These are phyloP conservation scores for Plasmodium relictum DNA, from an alignment of 169 alveolate genomes.

Conservation along the genomic window DNA sequence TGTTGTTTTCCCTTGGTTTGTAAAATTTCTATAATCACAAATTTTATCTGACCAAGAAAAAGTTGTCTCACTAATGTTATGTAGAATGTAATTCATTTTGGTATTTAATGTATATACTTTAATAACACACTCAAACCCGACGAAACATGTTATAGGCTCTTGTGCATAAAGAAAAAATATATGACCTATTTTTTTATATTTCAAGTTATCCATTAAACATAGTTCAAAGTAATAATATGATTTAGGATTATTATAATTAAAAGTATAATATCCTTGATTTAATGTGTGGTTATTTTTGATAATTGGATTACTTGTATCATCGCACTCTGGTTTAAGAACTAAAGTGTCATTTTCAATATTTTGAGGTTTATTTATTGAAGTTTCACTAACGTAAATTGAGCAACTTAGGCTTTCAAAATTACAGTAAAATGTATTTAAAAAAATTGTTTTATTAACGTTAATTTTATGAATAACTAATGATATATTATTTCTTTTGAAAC, in stretches of 20 bases:
- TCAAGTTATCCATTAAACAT: slow-evolving; percentile 23
- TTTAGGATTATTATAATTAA: slow-evolving; percentile 26
- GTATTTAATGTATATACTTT: slow-evolving; percentile 14
- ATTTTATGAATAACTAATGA: slow-evolving; percentile 22
- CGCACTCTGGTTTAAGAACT: slow-evolving; percentile 43
- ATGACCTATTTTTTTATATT: slow-evolving; percentile 36
- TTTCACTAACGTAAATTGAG: slow-evolving; percentile 12
- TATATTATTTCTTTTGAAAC: slow-evolving; percentile 26
- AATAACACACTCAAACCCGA: slow-evolving; percentile 35
- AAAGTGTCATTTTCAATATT: slow-evolving; percentile 29
- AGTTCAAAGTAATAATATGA: slow-evolving; percentile 20
- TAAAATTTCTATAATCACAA: slow-evolving; percentile 9
- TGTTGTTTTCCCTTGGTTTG: background rate
- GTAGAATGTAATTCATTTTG: slow-evolving; percentile 13
- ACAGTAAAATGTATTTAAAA: slow-evolving; percentile 31
- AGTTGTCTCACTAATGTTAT: slow-evolving; percentile 23
- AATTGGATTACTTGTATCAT: slow-evolving; percentile 4
- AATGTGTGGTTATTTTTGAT: slow-evolving; percentile 13
- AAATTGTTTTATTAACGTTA: slow-evolving; percentile 24
- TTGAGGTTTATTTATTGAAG: slow-evolving; percentile 19
- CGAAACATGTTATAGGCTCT: slow-evolving; percentile 46
- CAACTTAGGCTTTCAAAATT: slow-evolving; percentile 31
- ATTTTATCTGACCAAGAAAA: slow-evolving; percentile 23
- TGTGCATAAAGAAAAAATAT: slow-evolving; percentile 31
- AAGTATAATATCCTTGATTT: slow-evolving; percentile 30